Evolutionary conservation across 179 eudicot genomes (phyloP).

Genomic region (Drosera spatulata): DNA sequence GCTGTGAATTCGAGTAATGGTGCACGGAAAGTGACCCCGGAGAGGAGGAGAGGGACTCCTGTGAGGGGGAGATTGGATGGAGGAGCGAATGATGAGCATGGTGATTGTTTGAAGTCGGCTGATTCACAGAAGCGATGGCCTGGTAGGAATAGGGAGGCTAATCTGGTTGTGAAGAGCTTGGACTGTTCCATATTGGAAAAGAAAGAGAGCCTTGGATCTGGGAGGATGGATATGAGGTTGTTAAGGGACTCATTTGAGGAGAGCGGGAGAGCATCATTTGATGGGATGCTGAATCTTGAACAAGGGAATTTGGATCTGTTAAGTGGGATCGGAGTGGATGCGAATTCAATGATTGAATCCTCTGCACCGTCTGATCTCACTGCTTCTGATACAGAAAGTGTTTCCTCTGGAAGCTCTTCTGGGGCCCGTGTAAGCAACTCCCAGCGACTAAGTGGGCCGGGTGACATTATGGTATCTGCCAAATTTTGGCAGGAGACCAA

Average conservation of each 20-base stretch:
- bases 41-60: conserved; percentile 60
- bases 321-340: no score
- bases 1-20: conserved; percentile 35
- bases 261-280: conserved; percentile 63
- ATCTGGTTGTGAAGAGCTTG: conserved; percentile 46
- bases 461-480: conserved; percentile 59
- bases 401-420: conserved; percentile 87
- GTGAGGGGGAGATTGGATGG: conserved; percentile 49
- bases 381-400: conserved; percentile 90
- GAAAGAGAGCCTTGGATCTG: conserved; percentile 43
- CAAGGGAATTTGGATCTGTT: conserved; percentile 30
- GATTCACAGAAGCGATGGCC: conserved; percentile 87
- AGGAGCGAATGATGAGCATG: conserved; percentile 46
- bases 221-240: conserved; percentile 39
- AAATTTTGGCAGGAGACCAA: conserved; percentile 99
- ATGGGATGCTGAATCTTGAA: conserved; percentile 66
- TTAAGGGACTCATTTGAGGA: conserved; percentile 55
- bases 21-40: conserved; percentile 76
- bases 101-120: conserved; percentile 40
- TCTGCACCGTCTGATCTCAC: conserved; percentile 62
- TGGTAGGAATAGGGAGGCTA: conserved; percentile 37
- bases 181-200: conserved; percentile 41
- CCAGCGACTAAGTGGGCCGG: conserved; percentile 34
- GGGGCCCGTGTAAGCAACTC: conserved; percentile 46
- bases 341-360: conserved; percentile 41